Evolutionary conservation across 495 filamentous ascomycete species (phyloP), one percentile per base, ranked within the genome.

Genomic region (Glutinoglossum americanum): DNA sequence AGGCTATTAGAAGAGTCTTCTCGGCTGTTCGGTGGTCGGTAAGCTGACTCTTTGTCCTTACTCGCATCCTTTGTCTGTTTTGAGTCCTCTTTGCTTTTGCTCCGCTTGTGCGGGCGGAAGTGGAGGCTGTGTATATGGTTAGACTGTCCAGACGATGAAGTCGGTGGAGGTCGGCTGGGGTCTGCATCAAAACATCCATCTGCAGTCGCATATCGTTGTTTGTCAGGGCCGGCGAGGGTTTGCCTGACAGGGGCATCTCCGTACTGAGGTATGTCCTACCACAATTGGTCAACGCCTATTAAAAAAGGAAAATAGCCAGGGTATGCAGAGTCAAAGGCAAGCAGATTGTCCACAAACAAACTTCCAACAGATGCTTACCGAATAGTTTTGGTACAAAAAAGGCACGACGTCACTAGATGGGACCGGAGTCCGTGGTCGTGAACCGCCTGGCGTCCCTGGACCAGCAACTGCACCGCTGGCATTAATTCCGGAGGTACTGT

Each of bases 331-430:
- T 25, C 11, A 15, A 53, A 30, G 21, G 25, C 49, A 32, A 28
- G 49, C 23, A 15, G 28, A 32, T 27, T 53, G 28, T 25, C 13
- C 49, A 30, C 2, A 28, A 9, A 30, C 49, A 53, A 53, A 53
- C 49, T 53, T 32, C 17, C 26, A n/a, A 1, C 49, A 30, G 23
- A 62, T 45, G 69, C 80, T 71, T 68, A 85, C 83, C 67, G 89
- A 80, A 61, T 76, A 80, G 65, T 92, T 87, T 70, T 98, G 92
- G 69, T 89, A 97, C 48, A 93, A 72, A 79, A 94, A 98, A 13
- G 92, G 92, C 25, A 90, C 89, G 54, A 98, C 87, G 64, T 97
- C 92, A 64, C 85, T 89, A 15, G 89, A 89, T 35, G 89, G 87
- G 44, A 87, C 73, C n/a, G 90, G 86, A 21, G 82, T 90, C 47